phyloP scores from a whole-genome alignment of 176 grass and related monocot species.

The Poa pratensis region DNA sequence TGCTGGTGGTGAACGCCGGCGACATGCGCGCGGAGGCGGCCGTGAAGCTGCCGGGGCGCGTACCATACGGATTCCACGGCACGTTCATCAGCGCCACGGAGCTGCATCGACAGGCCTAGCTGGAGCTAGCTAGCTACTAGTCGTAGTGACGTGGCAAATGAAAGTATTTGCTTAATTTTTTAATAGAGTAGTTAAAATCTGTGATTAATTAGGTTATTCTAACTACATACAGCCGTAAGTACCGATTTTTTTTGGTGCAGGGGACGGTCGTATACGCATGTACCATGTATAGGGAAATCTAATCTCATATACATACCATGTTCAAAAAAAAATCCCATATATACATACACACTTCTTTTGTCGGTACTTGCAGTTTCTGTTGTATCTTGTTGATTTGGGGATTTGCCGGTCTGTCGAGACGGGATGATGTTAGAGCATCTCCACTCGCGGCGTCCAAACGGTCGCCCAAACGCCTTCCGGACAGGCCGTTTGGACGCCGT shows the following conservation, averaged over 20 bases:
- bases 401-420: too few species aligned
- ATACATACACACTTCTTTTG: too few species aligned
- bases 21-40: conserved; percentile 66
- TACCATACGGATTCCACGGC: conserved; percentile 91
- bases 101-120: conserved; percentile 61
- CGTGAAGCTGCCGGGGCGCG: conserved; percentile 72
- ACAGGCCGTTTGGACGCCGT: too few species aligned
- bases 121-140: not conserved
- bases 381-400: too few species aligned
- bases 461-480: too few species aligned
- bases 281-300: not conserved
- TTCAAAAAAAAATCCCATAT: too few species aligned
- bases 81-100: conserved; percentile 66
- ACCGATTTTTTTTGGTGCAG: conserved; percentile 45
- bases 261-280: not conserved
- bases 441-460: too few species aligned
- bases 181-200: not conserved
- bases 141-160: conserved; percentile 20
- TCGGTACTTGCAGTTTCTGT: too few species aligned
- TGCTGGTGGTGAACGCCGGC: conserved; percentile 67
- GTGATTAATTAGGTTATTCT: conserved; percentile 8
- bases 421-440: too few species aligned
- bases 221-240: not conserved
- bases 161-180: conserved; percentile 19
- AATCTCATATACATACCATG: too few species aligned